Evolutionary conservation across 495 filamentous ascomycete genomes (phyloP).

Genomic region (Penicillium coffeae): DNA sequence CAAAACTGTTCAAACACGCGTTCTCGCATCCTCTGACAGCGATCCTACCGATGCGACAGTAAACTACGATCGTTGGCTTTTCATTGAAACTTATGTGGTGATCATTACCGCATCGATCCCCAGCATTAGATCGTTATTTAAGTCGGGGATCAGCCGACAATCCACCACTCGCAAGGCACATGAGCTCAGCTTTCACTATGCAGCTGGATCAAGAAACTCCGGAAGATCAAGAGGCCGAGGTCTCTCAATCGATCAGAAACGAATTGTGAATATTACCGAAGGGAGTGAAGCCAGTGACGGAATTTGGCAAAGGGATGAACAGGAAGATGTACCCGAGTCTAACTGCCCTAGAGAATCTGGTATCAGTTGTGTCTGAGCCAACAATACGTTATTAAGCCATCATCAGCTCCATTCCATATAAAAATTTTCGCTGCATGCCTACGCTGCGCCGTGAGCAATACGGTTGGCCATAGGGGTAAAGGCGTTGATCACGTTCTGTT

Average conservation of each 20-base stretch:
- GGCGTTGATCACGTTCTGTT: too few species aligned
- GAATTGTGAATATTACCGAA: slow-evolving; percentile 9
- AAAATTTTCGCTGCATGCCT: too few species aligned
- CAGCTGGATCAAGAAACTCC: neutral
- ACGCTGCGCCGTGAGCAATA: too few species aligned
- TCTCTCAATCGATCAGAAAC: slow-evolving; percentile 11
- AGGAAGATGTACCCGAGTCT: slow-evolving; percentile 3
- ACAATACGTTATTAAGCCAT: too few species aligned
- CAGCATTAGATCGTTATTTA: slow-evolving; percentile 22
- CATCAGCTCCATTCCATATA: too few species aligned
- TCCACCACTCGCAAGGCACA: slow-evolving; percentile 13
- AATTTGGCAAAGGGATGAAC: neutral
- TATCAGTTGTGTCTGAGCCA: slow-evolving; percentile 6
- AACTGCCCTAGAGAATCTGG: slow-evolving; percentile 4
- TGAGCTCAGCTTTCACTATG: slow-evolving; percentile 13
- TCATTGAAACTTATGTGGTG: slow-evolving; percentile 29
- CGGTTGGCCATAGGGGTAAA: too few species aligned
- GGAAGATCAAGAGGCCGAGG: slow-evolving; percentile 7
- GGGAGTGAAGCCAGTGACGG: slow-evolving; percentile 10
- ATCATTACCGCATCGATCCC: slow-evolving; percentile 33
- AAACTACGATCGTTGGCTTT: slow-evolving; percentile 26
- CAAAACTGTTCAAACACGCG: slow-evolving; percentile 24
- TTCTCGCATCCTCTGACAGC: slow-evolving; percentile 19
- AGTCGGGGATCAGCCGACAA: slow-evolving; percentile 3
- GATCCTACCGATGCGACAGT: slow-evolving; percentile 27